Percentiles rank a stretch among this genome's conserved stretches.
Conservation (phyloP, 2,329 filamentous ascomycete species). For the Xylariales sp. region DNA sequence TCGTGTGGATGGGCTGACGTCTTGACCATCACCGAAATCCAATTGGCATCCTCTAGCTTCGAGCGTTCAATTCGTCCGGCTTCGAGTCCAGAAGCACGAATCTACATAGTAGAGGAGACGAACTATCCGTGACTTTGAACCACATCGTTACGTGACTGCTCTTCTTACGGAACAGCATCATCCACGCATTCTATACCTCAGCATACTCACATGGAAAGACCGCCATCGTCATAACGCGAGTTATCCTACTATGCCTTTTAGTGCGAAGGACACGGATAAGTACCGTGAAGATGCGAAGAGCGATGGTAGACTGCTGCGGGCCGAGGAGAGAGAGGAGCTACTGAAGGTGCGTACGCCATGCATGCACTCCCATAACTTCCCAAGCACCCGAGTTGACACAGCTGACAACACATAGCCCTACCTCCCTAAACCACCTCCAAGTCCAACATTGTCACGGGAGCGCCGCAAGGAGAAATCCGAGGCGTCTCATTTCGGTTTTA, state of each 20-base stretch:
- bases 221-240: not conserved
- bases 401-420: conserved; percentile 24
- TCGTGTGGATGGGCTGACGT: conserved; percentile 1
- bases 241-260: conserved; percentile 35
- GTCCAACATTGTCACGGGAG: not conserved
- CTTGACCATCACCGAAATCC: not conserved
- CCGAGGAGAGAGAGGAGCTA: conserved; percentile 40
- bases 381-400: conserved; percentile 8
- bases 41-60: too few relatives aligned
- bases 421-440: conserved; percentile 27
- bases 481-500: conserved; percentile 49
- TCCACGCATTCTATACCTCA: too few relatives aligned
- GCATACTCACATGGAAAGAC: not conserved
- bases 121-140: too few relatives aligned
- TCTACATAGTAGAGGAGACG: too few relatives aligned
- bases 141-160: too few relatives aligned
- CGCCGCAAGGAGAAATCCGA: conserved; percentile 24
- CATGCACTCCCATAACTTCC: conserved; percentile 31
- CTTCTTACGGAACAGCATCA: too few relatives aligned
- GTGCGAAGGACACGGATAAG: conserved; percentile 31
- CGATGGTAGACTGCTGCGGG: conserved; percentile 35
- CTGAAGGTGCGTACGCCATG: conserved; percentile 22
- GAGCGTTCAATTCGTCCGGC: too few relatives aligned
- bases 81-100: too few relatives aligned
- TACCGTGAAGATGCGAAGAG: conserved; percentile 42